Base-by-base conservation (phyloP, 1,139 yeast genomes). In the Geotrichum candidum region DNA sequence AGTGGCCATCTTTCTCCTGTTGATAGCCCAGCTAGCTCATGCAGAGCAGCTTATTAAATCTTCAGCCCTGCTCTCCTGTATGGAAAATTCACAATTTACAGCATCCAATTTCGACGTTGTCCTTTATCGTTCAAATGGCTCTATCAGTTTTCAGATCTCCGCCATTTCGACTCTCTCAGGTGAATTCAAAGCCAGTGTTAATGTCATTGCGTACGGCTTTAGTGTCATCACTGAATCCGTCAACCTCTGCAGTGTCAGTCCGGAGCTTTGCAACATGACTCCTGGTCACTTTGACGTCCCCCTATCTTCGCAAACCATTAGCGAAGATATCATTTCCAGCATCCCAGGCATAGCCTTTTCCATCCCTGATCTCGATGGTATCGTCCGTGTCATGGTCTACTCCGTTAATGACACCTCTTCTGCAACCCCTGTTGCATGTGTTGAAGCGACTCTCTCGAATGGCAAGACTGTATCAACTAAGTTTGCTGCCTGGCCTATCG, bases 401-500 rank as follows among this genome's bases (percentile, higher is more conserved):
- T 48, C 60, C 13, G 22, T 6, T n/a, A 33, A 57, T 27, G 64
- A 63, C 10, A 69, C 73, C 3, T 48, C 27, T 4, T 66, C 70
- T 51, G 35, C 65, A 5, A 73, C 73, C 3, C 82, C 87, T 2
- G 78, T 91, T 65, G 99, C 99, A 1, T 94, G 99, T 81, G 96
- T 95, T 13, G 91, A 89, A 72, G 97, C 98, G 0, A 81, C 85
- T 31, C 79, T 94, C 65, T 77, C 89, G 41, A 94, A 95, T 75
- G 97, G 94, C 65, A 90, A 89, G 72, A 91, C 98, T 1, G 99
- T 94, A 46, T 96, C 92, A 74, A 91, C 97, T 35, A 86, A 85
- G 71, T 91, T 90, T 68, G 99, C 97, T 4, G 83, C 96, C 9
- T 95, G 99, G 99, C 96, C 96, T 25, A 88, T 94, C 69, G 98